Percentiles rank a stretch among this genome's conserved stretches.
Conservation (phyloP, 345 rosid species). For the Conringia planisiliqua region DNA sequence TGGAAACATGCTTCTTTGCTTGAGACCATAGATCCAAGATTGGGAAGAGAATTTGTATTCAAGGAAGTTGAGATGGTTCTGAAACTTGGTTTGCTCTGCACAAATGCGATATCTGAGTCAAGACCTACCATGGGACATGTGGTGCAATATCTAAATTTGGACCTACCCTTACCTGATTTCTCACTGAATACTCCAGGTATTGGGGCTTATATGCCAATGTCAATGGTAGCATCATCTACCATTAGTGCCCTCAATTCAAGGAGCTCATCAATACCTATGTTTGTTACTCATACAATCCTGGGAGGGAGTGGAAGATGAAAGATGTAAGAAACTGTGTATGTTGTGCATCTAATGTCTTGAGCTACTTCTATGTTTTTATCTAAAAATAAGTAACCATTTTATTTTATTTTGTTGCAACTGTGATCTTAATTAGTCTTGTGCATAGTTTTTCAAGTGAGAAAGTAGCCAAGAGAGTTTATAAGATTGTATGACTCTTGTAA, state of each 20-base stretch:
- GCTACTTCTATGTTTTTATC: not conserved
- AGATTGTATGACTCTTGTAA: not conserved
- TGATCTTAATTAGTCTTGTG: not conserved
- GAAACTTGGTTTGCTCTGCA: slow-evolving; percentile 16
- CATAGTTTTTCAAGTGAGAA: not conserved
- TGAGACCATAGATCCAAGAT: slow-evolving; percentile 24
- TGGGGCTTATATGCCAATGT: not conserved
- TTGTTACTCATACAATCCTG: slow-evolving; percentile 1
- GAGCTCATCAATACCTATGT: not conserved
- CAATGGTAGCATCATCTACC: not conserved
- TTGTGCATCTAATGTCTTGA: not conserved
- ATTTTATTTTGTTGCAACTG: not conserved
- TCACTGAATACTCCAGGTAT: not conserved
- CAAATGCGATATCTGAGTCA: not conserved
- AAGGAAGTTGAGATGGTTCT: not conserved
- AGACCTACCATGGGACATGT: slow-evolving; percentile 3
- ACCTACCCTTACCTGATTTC: not conserved
- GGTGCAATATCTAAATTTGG: not conserved
- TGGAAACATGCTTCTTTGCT: slow-evolving; percentile 27
- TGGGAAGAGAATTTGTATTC: not conserved
- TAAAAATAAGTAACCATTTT: not conserved
- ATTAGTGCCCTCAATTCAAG: not conserved
- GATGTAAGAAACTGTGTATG: not conserved
- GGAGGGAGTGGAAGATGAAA: slow-evolving; percentile 9
- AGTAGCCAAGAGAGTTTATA: not conserved